Conservation (phyloP, 1,139 yeast species). For the Torulaspora pretoriensis region DNA sequence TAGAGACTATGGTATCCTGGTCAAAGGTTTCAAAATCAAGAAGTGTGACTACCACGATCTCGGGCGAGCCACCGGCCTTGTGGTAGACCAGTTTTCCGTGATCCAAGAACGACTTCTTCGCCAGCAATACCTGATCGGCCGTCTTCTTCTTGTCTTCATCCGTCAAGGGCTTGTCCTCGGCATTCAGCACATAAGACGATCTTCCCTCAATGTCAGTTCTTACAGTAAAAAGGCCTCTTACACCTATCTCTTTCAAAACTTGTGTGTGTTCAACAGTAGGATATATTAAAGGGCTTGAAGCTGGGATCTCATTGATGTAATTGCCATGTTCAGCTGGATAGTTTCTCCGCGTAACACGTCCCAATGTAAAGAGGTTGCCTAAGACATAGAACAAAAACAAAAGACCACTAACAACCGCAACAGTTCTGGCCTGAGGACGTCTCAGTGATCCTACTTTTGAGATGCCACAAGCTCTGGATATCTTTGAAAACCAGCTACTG, state of each 20-base stretch:
- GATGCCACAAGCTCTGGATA: background rate
- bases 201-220: slow-evolving; percentile 43
- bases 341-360: slow-evolving; percentile 8
- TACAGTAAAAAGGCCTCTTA: slow-evolving; percentile 47
- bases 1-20: slow-evolving; percentile 52
- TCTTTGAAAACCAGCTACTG: slow-evolving; percentile 9
- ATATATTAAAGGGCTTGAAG: slow-evolving; percentile 52
- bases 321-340: slow-evolving; percentile 41
- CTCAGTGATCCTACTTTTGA: slow-evolving; percentile 1
- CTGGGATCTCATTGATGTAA: slow-evolving; percentile 43
- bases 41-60: slow-evolving; percentile 73
- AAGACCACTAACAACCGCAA: slow-evolving; percentile 11
- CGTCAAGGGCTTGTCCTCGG: slow-evolving; percentile 45
- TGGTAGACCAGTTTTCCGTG: slow-evolving; percentile 58
- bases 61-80: slow-evolving; percentile 49
- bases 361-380: slow-evolving; percentile 9
- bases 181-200: slow-evolving; percentile 44
- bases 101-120: slow-evolving; percentile 56
- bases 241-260: slow-evolving; percentile 51
- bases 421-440: slow-evolving; percentile 3
- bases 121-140: slow-evolving; percentile 41
- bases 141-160: slow-evolving; percentile 40
- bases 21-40: slow-evolving; percentile 71
- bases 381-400: slow-evolving; percentile 14
- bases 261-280: slow-evolving; percentile 68